phyloP scores from a whole-genome alignment of 306 rosid species.

The Begonia loranthoides region DNA sequence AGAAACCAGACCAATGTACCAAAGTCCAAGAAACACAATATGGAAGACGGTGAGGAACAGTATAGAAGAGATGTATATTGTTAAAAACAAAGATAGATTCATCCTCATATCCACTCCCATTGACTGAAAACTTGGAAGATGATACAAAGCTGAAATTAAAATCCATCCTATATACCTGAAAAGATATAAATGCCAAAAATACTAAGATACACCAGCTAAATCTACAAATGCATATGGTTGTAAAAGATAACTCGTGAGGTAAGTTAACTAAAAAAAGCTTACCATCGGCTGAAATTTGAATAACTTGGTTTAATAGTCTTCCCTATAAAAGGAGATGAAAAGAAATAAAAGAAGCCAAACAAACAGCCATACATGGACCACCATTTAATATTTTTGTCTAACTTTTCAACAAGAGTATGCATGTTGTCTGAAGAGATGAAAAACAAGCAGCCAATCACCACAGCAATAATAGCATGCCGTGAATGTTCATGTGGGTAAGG shows the following conservation, averaged over 20 bases:
- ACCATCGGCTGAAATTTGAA: conserved; percentile 98
- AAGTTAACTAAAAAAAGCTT: conserved; percentile 18
- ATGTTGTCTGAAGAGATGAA: conserved; percentile 95
- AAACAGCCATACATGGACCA: conserved; percentile 92
- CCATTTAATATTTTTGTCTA: conserved; percentile 91
- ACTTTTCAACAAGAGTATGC: conserved; percentile 76
- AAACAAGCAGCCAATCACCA: conserved; percentile 84
- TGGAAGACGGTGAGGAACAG: conserved; percentile 81
- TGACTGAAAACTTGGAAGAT: conserved; percentile 92
- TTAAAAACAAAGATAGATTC: conserved; percentile 77
- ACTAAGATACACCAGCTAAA: conserved; percentile 6
- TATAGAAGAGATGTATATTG: conserved; percentile 78
- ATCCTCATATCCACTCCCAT: conserved; percentile 98
- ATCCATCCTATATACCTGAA: conserved; percentile 90
- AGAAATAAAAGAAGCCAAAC: conserved; percentile 92
- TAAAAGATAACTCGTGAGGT: conserved; percentile 1
- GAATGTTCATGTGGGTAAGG: conserved; percentile 98
- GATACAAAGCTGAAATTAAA: conserved; percentile 93
- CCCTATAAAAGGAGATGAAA: conserved; percentile 91
- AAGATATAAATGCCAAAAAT: conserved; percentile 14
- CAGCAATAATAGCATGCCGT: conserved; percentile 93
- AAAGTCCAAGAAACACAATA: conserved; percentile 71
- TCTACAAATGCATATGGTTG: conserved; percentile 7
- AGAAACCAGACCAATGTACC: conserved; percentile 93
- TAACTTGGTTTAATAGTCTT: conserved; percentile 96